These are phyloP conservation scores for Lentinula aciculospora DNA, from an alignment of 768 basidiomycete genomes.

Conservation along the genomic window DNA sequence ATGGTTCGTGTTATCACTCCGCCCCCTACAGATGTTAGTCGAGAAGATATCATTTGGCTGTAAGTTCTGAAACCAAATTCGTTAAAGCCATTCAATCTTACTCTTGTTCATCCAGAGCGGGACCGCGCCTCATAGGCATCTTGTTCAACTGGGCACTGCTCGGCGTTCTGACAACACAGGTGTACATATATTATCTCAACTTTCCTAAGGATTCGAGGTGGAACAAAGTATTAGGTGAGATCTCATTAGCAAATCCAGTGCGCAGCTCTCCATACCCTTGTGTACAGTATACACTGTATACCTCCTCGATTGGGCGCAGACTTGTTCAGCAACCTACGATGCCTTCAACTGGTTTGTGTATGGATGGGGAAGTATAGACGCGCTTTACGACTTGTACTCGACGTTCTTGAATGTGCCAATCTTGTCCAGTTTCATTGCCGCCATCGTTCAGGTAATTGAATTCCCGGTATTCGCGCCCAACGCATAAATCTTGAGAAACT, in stretches of 20 bases:
- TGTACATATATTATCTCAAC: conserved; percentile 14
- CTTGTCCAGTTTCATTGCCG: conserved; percentile 12
- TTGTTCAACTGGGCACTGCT: conserved; percentile 15
- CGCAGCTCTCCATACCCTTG: neutral
- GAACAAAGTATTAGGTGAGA: conserved; percentile 11
- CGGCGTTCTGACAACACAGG: conserved; percentile 14
- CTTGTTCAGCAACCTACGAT: conserved; percentile 15
- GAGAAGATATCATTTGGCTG: conserved; percentile 12
- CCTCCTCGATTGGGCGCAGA: conserved; percentile 15
- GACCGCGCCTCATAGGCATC: conserved; percentile 13
- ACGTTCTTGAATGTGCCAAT: conserved; percentile 14
- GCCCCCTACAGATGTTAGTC: conserved; percentile 9
- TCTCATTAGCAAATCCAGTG: neutral
- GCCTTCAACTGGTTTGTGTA: conserved; percentile 17
- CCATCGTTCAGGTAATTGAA: conserved; percentile 13
- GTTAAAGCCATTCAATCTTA: neutral
- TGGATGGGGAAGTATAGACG: conserved; percentile 12
- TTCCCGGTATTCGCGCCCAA: too few species aligned
- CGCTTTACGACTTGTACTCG: conserved; percentile 8
- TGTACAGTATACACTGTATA: conserved; percentile 12
- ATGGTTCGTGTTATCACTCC: conserved; percentile 4
- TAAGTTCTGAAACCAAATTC: neutral
- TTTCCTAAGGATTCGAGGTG: conserved; percentile 13
- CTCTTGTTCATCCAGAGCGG: conserved; percentile 8
- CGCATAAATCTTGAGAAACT: too few species aligned